Percentiles rank a stretch among this genome's conserved stretches.
These are phyloP conservation scores for Dactylellina haptotyla DNA, from an alignment of 2,329 filamentous ascomycete genomes.

Conservation along the genomic window DNA sequence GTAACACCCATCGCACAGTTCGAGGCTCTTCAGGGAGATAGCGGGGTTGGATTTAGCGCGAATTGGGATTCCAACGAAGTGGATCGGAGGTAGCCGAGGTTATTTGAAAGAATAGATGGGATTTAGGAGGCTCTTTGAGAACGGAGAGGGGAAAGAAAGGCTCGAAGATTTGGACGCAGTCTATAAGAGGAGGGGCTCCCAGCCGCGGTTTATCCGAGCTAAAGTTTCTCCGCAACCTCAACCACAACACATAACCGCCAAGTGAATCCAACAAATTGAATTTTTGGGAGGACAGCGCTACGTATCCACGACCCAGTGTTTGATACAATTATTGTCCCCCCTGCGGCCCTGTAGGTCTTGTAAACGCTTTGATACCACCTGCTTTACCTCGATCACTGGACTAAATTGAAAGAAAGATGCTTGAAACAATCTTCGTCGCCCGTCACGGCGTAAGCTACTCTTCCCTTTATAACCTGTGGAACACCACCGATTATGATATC, in stretches of 20 bases:
- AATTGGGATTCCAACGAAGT: not conserved
- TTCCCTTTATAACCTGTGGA: constrained; percentile 23
- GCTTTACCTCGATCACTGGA: not conserved
- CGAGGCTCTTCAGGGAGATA: not conserved
- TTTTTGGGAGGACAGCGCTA: not conserved
- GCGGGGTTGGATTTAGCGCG: not conserved
- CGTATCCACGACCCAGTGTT: too few species aligned
- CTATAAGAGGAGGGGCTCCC: not conserved
- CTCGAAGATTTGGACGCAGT: not conserved
- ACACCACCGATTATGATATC: constrained; percentile 26
- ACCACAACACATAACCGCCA: constrained; percentile 15
- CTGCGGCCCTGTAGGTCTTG: not conserved
- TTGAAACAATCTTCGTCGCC: constrained; percentile 77
- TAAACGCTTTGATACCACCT: not conserved
- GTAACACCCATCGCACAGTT: constrained; percentile 74
- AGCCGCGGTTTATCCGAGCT: not conserved
- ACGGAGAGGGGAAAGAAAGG: not conserved
- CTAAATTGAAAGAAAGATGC: constrained; percentile 66
- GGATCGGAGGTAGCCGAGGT: not conserved
- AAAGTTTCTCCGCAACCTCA: constrained; percentile 14
- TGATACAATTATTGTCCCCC: too few species aligned
- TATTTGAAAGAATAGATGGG: not conserved
- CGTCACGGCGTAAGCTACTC: constrained; percentile 74
- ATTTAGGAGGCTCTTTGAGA: not conserved
- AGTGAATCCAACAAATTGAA: constrained; percentile 17